A percentile compares a stretch with the other conserved stretches of the same genome.
Evolutionary conservation across 345 rosid species (phyloP).

Genomic region (Euphorbia peplus): DNA sequence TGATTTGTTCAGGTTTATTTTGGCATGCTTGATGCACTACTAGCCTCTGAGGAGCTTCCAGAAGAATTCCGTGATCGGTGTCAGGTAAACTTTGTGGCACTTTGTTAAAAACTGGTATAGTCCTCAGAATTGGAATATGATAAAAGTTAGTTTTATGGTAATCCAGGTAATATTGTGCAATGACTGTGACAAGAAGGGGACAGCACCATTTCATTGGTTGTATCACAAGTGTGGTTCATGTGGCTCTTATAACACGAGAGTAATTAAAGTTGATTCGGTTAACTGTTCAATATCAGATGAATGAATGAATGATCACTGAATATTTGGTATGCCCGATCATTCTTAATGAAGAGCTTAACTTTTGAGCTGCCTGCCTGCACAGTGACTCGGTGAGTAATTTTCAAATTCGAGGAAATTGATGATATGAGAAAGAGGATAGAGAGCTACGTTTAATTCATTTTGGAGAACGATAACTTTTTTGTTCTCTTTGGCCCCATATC

Average conservation of each 20-base stretch:
- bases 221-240: constrained; percentile 74
- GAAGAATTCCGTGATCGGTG: constrained; percentile 55
- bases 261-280: constrained; percentile 45
- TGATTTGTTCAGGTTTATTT: constrained; percentile 46
- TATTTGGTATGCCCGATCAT: neutral
- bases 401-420: too few species aligned
- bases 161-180: constrained; percentile 71
- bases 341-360: neutral
- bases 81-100: constrained; percentile 35
- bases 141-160: neutral
- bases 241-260: constrained; percentile 86
- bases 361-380: too few species aligned
- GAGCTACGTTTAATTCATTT: too few species aligned
- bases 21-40: constrained; percentile 58
- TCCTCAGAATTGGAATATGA: neutral
- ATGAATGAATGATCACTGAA: constrained; percentile 12
- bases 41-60: constrained; percentile 58
- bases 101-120: neutral
- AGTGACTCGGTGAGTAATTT: too few species aligned
- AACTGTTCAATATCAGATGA: constrained; percentile 22
- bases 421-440: too few species aligned
- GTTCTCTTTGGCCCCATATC: too few species aligned
- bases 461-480: too few species aligned
- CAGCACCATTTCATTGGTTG: constrained; percentile 71
- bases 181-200: constrained; percentile 72